Percentiles rank a stretch among this genome's conserved stretches.
Conservation (phyloP, 352 stramenopile genomes). For the Globisporangium yorkense region DNA sequence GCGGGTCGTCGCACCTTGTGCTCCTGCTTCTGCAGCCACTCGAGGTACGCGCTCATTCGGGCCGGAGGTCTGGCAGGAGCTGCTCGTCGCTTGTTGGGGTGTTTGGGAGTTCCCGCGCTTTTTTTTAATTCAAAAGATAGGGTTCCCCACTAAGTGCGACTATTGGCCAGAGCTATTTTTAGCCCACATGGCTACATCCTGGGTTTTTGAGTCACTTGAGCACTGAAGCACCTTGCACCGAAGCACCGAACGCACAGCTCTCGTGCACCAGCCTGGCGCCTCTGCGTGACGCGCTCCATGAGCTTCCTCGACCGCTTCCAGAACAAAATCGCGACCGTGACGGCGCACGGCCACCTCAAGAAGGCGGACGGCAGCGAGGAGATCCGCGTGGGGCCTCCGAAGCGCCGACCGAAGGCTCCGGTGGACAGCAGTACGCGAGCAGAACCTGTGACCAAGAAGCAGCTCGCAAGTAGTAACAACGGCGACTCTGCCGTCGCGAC, state of each 20-base stretch:
- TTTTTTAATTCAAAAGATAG: not conserved
- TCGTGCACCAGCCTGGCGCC: too few relatives aligned
- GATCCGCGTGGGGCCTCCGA: constrained; percentile 65
- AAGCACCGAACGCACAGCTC: too few relatives aligned
- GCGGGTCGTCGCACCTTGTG: constrained; percentile 16
- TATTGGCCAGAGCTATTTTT: not conserved
- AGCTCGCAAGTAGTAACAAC: constrained; percentile 12
- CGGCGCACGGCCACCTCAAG: constrained; percentile 67
- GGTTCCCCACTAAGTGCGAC: not conserved
- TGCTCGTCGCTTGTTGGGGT: constrained; percentile 2
- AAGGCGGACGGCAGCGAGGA: constrained; percentile 77
- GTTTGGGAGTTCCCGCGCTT: not conserved
- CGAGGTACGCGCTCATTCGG: constrained; percentile 24
- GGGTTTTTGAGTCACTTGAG: not conserved
- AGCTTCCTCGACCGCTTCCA: constrained; percentile 83
- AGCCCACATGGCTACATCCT: not conserved
- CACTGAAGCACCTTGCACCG: too few relatives aligned
- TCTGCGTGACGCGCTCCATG: constrained; percentile 21
- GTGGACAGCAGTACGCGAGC: not conserved
- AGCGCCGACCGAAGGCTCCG: constrained; percentile 27
- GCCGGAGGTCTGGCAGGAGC: too few relatives aligned
- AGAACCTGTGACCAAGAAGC: constrained; percentile 3
- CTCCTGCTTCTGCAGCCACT: constrained; percentile 38
- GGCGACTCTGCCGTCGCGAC: not conserved
- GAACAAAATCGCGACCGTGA: constrained; percentile 80